Conservation (phyloP, 768 basidiomycete genomes). For the Russula griseocarnosa region DNA sequence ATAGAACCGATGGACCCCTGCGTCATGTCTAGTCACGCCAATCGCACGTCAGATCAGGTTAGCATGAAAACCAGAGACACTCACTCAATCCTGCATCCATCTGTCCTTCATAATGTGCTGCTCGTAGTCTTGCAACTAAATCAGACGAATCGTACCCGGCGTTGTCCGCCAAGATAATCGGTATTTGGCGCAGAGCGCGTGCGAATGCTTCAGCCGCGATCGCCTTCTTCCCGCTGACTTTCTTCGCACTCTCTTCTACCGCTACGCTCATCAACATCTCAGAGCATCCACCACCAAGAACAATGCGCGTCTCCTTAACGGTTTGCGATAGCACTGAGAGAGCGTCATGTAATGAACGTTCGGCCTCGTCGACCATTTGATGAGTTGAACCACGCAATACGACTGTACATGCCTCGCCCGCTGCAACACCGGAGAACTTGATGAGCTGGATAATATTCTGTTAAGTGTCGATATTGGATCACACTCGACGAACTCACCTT, state of each 20-base stretch:
- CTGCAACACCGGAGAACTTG: conserved; percentile 98
- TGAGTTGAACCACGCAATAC: conserved; percentile 95
- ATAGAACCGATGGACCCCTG: conserved; percentile 82
- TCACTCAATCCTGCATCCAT: conserved; percentile 82
- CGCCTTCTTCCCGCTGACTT: conserved; percentile 90
- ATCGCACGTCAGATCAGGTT: neutral
- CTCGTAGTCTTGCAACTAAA: conserved; percentile 81
- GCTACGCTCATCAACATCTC: conserved; percentile 98
- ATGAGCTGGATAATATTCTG: conserved; percentile 65
- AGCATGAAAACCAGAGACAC: conserved; percentile 31
- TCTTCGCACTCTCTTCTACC: conserved; percentile 82
- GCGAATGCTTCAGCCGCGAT: conserved; percentile 92
- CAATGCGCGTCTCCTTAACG: conserved; percentile 91
- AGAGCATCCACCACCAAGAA: conserved; percentile 94
- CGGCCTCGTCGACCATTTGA: conserved; percentile 99
- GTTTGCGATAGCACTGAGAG: conserved; percentile 97
- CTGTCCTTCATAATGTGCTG: conserved; percentile 90
- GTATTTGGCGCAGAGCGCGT: conserved; percentile 87
- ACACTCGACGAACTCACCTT: conserved; percentile 54
- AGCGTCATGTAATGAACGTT: conserved; percentile 95
- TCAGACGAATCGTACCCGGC: conserved; percentile 98
- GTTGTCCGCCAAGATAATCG: conserved; percentile 94
- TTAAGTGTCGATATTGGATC: conserved; percentile 15
- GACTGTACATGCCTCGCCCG: conserved; percentile 96
- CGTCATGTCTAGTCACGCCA: conserved; percentile 69